Evolutionary conservation across 208 protist species (phyloP).

Genomic region (Phytomonas sp.): DNA sequence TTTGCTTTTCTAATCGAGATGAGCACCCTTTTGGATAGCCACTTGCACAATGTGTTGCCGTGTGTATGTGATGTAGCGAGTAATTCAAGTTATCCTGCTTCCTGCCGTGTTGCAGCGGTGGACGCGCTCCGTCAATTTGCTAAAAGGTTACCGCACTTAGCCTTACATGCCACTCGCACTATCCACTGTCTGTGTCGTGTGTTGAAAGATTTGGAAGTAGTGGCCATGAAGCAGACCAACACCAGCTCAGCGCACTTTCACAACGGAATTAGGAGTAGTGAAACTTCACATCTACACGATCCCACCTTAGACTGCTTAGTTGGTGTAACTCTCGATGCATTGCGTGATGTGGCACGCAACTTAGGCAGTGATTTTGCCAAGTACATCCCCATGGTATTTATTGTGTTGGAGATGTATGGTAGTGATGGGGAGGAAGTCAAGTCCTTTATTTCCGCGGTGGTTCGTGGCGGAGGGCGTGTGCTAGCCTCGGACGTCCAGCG

Average conservation of each 20-base stretch:
- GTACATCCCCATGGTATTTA: conserved; percentile 63
- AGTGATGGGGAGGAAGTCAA: conserved; percentile 38
- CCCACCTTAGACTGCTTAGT: conserved; percentile 19
- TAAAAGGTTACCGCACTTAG: conserved; percentile 42
- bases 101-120: conserved; percentile 47
- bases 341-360: conserved; percentile 62
- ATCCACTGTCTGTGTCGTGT: conserved; percentile 76
- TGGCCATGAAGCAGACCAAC: conserved; percentile 6
- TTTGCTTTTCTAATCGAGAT: conserved; percentile 76
- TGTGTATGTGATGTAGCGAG: conserved; percentile 73
- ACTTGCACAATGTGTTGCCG: conserved; percentile 75
- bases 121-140: conserved; percentile 69
- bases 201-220: conserved; percentile 48
- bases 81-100: conserved; percentile 36
- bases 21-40: conserved; percentile 60
- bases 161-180: conserved; percentile 67
- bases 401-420: conserved; percentile 55
- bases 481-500: conserved; percentile 21
- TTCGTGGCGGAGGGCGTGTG: conserved; percentile 34
- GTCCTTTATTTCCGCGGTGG: conserved; percentile 21
- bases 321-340: conserved; percentile 44
- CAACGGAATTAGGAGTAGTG: conserved; percentile 5
- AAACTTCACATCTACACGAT: conserved; percentile 10
- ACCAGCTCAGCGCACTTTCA: not conserved
- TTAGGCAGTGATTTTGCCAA: conserved; percentile 79